Evolutionary conservation across 2,329 filamentous ascomycete genomes (phyloP).

Genomic region (Talaromyces sp.): DNA sequence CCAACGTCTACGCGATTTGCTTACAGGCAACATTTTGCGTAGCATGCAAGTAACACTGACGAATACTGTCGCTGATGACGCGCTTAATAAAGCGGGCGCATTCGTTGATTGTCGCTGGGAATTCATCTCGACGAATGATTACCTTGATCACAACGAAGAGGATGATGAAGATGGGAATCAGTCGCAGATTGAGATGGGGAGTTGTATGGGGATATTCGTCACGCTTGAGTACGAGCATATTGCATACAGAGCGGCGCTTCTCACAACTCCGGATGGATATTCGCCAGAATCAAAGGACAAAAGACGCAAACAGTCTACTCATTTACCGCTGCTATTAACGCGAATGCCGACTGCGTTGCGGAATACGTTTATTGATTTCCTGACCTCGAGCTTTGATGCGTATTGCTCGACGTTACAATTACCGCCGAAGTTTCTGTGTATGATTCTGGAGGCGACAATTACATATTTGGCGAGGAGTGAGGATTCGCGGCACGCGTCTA

Average conservation of each 20-base stretch:
- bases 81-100: conserved; percentile 37
- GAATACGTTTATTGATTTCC: conserved; percentile 49
- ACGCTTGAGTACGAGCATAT: conserved; percentile 50
- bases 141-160: background rate
- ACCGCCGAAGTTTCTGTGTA: conserved; percentile 45
- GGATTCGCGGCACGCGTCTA: conserved; percentile 6
- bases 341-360: conserved; percentile 51
- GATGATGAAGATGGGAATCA: conserved; percentile 27
- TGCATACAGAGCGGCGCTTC: conserved; percentile 50
- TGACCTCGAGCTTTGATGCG: conserved; percentile 51
- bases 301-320: conserved; percentile 39
- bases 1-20: conserved; percentile 46
- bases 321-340: conserved; percentile 50
- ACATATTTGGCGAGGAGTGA: conserved; percentile 18
- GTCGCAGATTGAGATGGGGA: conserved; percentile 22
- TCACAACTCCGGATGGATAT: conserved; percentile 36
- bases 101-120: conserved; percentile 49
- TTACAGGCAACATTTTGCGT: conserved; percentile 49
- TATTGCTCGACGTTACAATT: conserved; percentile 46
- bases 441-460: conserved; percentile 41
- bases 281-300: conserved; percentile 1
- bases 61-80: conserved; percentile 33
- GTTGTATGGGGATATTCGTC: conserved; percentile 47
- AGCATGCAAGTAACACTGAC: conserved; percentile 42
- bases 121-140: conserved; percentile 27